A percentile compares a stretch with the other conserved stretches of the same genome.
Conservation (phyloP, 495 filamentous ascomycete species). For the Chaetomidium leptoderma region DNA sequence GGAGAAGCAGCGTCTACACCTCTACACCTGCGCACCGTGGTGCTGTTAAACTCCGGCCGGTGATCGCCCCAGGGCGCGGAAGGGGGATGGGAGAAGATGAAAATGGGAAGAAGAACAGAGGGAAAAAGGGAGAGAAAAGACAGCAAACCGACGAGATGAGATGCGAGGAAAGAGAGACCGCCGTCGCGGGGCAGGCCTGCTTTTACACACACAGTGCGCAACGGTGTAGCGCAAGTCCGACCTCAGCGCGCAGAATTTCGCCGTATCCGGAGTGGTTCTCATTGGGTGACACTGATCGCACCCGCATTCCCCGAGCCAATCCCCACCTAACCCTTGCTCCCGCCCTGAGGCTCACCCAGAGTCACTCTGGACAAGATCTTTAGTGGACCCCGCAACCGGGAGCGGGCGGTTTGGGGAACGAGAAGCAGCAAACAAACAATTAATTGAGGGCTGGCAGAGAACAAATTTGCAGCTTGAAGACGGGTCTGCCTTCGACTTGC, state of each 20-base stretch:
- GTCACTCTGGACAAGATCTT: too few relatives aligned
- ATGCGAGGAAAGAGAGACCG: slow-evolving; percentile 3
- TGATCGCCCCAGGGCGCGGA: background rate
- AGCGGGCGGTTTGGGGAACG: background rate
- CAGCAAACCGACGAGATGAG: slow-evolving; percentile 4
- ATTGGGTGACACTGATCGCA: slow-evolving; percentile 13
- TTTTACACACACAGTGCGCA: slow-evolving; percentile 19
- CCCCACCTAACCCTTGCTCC: background rate
- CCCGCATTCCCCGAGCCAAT: slow-evolving; percentile 1
- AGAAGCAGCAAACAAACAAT: background rate
- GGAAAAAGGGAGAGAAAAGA: background rate
- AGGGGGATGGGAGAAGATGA: background rate
- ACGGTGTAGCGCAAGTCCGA: slow-evolving; percentile 9
- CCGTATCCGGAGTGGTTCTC: slow-evolving; percentile 20
- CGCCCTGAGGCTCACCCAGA: background rate
- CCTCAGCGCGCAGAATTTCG: slow-evolving; percentile 4
- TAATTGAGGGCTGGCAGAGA: background rate
- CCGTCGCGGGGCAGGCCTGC: slow-evolving; percentile 17
- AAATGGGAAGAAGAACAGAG: slow-evolving; percentile 4
- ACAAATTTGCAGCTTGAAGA: background rate
- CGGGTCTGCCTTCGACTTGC: background rate
- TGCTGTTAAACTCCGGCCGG: slow-evolving; percentile 8
- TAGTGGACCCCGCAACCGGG: slow-evolving; percentile 1
- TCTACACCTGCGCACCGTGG: slow-evolving; percentile 8
- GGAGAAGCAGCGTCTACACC: slow-evolving; percentile 4